These are phyloP conservation scores for Orbilia brochopaga DNA, from an alignment of 2,329 filamentous ascomycete genomes.

Conservation along the genomic window DNA sequence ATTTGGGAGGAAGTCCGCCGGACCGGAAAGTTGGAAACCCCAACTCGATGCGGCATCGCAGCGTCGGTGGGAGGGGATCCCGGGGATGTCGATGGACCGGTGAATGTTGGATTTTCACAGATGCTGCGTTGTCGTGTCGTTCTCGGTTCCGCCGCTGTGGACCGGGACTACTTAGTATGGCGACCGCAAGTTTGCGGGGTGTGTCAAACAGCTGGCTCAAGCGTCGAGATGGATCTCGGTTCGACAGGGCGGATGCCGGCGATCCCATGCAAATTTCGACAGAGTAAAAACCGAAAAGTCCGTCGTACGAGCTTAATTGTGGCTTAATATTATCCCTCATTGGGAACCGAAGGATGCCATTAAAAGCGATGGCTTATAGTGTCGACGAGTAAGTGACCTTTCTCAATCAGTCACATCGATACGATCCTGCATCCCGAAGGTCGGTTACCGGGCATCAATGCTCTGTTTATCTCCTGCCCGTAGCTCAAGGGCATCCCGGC, in stretches of 20 bases:
- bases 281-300: background rate
- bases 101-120: background rate
- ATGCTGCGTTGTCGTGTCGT: background rate
- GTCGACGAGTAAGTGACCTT: background rate
- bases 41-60: background rate
- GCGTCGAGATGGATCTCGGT: constrained; percentile 3
- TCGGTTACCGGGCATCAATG: background rate
- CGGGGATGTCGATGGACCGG: background rate
- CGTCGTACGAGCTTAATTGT: background rate
- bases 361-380: background rate
- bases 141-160: background rate
- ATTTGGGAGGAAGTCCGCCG: background rate
- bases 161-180: background rate
- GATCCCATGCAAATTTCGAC: background rate
- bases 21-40: background rate
- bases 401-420: background rate
- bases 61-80: background rate
- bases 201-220: background rate
- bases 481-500: background rate
- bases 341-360: too few relatives aligned
- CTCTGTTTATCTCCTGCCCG: background rate
- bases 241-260: background rate
- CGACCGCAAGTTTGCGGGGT: background rate
- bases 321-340: background rate
- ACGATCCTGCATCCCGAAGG: background rate